phyloP scores from a whole-genome alignment of 768 basidiomycete species.

The Sarcomyxa edulis region DNA sequence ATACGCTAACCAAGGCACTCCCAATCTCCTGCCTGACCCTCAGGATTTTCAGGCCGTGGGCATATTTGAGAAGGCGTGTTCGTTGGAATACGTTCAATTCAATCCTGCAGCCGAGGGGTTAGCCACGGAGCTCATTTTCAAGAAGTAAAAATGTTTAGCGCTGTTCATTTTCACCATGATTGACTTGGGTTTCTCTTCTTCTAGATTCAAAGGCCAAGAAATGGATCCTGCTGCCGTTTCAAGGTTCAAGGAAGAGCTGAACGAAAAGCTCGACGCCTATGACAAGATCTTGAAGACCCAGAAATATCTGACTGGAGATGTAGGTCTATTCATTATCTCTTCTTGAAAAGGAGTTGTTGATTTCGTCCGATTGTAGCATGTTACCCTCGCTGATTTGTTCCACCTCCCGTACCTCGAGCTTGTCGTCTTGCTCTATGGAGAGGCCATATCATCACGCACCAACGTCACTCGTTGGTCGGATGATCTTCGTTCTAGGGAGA shows the following conservation, averaged over 20 bases:
- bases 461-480: too few relatives aligned
- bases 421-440: too few relatives aligned
- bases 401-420: too few relatives aligned
- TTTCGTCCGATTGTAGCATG: too few relatives aligned
- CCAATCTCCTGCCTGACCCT: conserved; percentile 30
- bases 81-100: conserved; percentile 41
- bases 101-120: conserved; percentile 32
- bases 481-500: too few relatives aligned
- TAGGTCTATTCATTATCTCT: too few relatives aligned
- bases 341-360: too few relatives aligned
- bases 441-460: too few relatives aligned
- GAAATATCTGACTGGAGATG: conserved; percentile 42
- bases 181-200: not conserved
- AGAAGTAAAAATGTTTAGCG: too few relatives aligned
- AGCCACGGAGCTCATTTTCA: conserved; percentile 35
- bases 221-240: conserved; percentile 22
- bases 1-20: conserved; percentile 34
- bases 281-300: conserved; percentile 41
- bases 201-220: conserved; percentile 17
- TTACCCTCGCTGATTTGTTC: too few relatives aligned
- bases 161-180: not conserved
- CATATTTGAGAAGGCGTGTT: conserved; percentile 32
- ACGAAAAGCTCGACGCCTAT: conserved; percentile 35
- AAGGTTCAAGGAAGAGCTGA: conserved; percentile 16
- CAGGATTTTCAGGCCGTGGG: conserved; percentile 22